A percentile compares a stretch with the other conserved stretches of the same genome.
phyloP scores from a whole-genome alignment of 805 yeast species.

The Metschnikowia orientalis region DNA sequence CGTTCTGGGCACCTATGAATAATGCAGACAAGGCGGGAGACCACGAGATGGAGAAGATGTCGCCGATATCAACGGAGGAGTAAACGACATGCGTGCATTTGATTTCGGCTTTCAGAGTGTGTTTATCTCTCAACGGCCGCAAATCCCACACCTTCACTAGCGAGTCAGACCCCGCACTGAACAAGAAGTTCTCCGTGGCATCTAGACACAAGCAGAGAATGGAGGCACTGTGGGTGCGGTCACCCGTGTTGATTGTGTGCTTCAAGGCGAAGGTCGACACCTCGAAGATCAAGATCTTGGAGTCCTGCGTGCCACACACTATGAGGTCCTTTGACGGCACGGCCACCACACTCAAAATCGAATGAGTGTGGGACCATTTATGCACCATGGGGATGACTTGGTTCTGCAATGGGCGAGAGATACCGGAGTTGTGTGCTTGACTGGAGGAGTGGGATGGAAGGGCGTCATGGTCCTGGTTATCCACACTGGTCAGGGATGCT shows the following conservation, averaged over 20 bases:
- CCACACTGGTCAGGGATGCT: conserved; percentile 1
- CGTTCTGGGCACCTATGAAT: conserved; percentile 89
- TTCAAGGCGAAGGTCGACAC: conserved; percentile 57
- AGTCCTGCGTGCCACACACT: conserved; percentile 90
- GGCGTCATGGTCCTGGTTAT: too few species aligned
- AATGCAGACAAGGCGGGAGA: conserved; percentile 54
- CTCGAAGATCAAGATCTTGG: conserved; percentile 69
- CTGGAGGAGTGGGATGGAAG: too few species aligned
- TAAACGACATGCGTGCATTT: conserved; percentile 65
- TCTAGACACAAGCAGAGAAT: conserved; percentile 65
- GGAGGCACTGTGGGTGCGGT: conserved; percentile 64
- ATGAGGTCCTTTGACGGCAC: conserved; percentile 55
- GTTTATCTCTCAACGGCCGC: conserved; percentile 22
- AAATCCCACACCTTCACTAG: conserved; percentile 82
- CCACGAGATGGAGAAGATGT: conserved; percentile 81
- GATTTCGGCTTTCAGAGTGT: conserved; percentile 13
- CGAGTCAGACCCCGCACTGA: conserved; percentile 89
- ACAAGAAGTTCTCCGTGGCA: conserved; percentile 52
- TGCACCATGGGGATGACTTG: conserved; percentile 38
- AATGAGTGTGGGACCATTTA: conserved; percentile 69
- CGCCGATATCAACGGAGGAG: conserved; percentile 86
- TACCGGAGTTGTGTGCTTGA: too few species aligned
- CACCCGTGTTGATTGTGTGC: conserved; percentile 34
- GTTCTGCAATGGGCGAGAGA: background rate
- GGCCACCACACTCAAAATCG: conserved; percentile 68